Conservation (phyloP, 768 basidiomycete genomes). For the Termitomyces sp. region DNA sequence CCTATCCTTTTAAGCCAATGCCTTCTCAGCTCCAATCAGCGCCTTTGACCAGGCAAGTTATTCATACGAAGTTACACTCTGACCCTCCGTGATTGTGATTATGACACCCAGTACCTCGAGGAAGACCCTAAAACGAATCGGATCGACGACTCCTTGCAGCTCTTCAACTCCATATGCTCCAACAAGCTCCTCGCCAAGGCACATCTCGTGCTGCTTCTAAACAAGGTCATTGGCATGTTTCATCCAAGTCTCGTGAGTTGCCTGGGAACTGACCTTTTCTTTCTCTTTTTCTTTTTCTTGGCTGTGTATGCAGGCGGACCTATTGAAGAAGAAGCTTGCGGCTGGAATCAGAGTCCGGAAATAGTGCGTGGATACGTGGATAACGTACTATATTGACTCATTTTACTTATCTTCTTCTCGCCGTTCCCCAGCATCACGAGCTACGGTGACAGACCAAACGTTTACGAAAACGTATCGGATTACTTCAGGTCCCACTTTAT, state of each 20-base stretch:
- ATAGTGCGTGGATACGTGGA: constrained; percentile 49
- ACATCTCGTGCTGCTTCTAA: constrained; percentile 71
- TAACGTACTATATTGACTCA: not conserved
- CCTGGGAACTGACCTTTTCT: not conserved
- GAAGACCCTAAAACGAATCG: constrained; percentile 77
- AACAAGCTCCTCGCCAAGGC: constrained; percentile 71
- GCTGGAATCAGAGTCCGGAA: constrained; percentile 65
- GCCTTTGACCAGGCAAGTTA: constrained; percentile 70
- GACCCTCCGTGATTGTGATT: not conserved
- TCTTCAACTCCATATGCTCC: constrained; percentile 71
- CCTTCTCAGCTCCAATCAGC: constrained; percentile 61
- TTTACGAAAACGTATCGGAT: constrained; percentile 62
- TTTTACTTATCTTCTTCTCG: not conserved
- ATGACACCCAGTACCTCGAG: constrained; percentile 57
- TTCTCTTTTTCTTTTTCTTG: not conserved
- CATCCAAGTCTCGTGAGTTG: not conserved
- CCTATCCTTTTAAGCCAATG: not conserved
- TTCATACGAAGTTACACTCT: not conserved
- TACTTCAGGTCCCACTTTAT: constrained; percentile 87
- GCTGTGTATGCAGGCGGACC: constrained; percentile 47
- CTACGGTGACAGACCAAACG: constrained; percentile 68
- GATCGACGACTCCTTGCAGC: constrained; percentile 76
- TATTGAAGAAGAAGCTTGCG: constrained; percentile 67
- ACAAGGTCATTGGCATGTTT: constrained; percentile 50
- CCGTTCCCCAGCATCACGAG: constrained; percentile 58